Evolutionary conservation across 2,329 filamentous ascomycete species (phyloP).

Genomic region (Colletotrichum sp.): DNA sequence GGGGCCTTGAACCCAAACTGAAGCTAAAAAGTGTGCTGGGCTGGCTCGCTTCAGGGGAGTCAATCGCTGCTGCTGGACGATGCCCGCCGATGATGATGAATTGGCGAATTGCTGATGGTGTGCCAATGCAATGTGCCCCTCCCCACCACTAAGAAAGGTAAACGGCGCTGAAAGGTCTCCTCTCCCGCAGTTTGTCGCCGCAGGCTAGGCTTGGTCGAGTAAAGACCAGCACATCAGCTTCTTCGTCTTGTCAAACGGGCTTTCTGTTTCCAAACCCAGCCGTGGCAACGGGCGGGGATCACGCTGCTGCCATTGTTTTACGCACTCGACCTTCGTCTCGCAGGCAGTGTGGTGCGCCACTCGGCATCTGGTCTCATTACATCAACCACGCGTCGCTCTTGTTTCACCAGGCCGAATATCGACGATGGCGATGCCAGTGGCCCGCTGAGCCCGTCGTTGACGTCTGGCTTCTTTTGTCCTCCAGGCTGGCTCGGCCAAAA

Average conservation of each 20-base stretch:
- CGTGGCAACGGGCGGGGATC: background rate
- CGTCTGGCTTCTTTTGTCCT: background rate
- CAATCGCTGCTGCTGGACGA: background rate
- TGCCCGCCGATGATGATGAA: slow-evolving; percentile 5
- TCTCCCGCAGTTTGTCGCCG: background rate
- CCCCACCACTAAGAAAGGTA: background rate
- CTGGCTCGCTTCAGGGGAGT: slow-evolving; percentile 15
- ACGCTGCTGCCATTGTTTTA: background rate
- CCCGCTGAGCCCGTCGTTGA: background rate
- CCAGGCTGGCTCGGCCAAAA: background rate
- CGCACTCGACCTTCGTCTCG: background rate
- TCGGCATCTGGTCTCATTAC: background rate
- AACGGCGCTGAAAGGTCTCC: background rate
- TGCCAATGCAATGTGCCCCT: background rate
- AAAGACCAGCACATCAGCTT: background rate
- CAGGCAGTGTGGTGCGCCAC: background rate
- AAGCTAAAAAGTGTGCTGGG: background rate
- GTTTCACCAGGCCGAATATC: background rate
- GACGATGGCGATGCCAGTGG: background rate
- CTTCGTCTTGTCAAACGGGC: background rate
- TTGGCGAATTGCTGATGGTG: slow-evolving; percentile 13
- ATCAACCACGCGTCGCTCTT: background rate
- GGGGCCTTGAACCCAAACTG: background rate
- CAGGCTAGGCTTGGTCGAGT: slow-evolving; percentile 8
- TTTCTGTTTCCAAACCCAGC: background rate